Base-by-base conservation (phyloP, 2,329 filamentous ascomycete species). In the Penicillium sp. region DNA sequence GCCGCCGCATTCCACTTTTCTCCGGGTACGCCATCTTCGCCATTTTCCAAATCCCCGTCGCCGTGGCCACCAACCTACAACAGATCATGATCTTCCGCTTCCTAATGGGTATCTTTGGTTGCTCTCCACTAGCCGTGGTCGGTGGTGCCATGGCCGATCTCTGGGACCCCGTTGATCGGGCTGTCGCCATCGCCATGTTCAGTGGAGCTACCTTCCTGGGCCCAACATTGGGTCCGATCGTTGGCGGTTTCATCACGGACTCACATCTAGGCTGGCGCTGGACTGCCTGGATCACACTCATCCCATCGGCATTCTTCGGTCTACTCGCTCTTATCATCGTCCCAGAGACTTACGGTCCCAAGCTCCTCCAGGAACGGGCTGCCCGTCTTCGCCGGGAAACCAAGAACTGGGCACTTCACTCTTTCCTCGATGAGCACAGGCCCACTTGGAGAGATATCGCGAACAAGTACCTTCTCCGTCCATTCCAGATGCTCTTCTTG, bases 221-320 rank as follows among this genome's bases (percentile, higher is more conserved):
- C 0, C 81, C 81, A 3, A 74, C 77, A 3, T 63, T 77, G 0
- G 81, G 79, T 0, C 80, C 82, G 1, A 79, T 85, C 52, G 65
- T 81, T 3, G 81, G 81, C 13, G 79, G 77, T 1, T 84, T 83
- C 58, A 77, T 83, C 25, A 79, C 78, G 1, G 71, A 80, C 46
- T 79, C 74, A 19, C 59, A 78, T 57, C 77, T 85, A 0, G 81
- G 82, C 27, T 86, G 84, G 83, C 74, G 83, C 37, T 86, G 83
- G 83, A 85, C 81, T 0, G 77, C 78, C 7, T 88, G 82, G 76
- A 75, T 85, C 43, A 84, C 81, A 0, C 65, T 81, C 26, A 84
- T 86, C 51, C 73, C 82, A 59, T 72, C 73, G 1, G 66, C 66
- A 2, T 67, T 76, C 39, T 77, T 83, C 58, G 76, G 75, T 2